These are phyloP conservation scores for Ilyonectria robusta DNA, from an alignment of 2,329 filamentous ascomycete species.

Conservation along the genomic window DNA sequence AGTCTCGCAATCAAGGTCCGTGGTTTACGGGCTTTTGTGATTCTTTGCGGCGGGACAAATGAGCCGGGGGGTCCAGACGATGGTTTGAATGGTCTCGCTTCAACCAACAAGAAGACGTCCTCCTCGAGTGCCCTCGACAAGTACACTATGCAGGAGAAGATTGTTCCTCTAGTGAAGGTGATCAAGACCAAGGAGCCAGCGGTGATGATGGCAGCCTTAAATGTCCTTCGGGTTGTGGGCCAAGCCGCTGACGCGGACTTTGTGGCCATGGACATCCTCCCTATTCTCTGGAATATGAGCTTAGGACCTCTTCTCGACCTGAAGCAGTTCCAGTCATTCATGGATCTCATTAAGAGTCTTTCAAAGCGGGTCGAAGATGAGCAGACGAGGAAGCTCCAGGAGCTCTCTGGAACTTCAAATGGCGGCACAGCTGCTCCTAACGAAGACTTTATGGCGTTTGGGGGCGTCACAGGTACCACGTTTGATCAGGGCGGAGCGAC, in stretches of 20 bases:
- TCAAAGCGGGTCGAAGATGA: constrained; percentile 89
- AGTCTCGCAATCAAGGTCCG: constrained; percentile 96
- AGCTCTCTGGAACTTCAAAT: constrained; percentile 76
- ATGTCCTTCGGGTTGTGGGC: constrained; percentile 87
- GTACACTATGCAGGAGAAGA: constrained; percentile 98
- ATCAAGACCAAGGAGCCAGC: constrained; percentile 99
- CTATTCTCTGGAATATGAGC: constrained; percentile 92
- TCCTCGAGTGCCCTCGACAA: constrained; percentile 91
- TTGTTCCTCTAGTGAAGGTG: constrained; percentile 88
- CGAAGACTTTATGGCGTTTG: constrained; percentile 80
- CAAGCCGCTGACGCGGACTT: constrained; percentile 89
- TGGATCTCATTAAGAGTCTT: constrained; percentile 87
- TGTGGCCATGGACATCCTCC: constrained; percentile 90
- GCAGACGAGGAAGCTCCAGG: constrained; percentile 89
- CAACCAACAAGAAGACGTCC: constrained; percentile 72
- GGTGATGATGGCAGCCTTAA: constrained; percentile 94
- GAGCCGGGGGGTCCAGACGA: constrained; percentile 69
- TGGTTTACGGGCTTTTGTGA: constrained; percentile 89
- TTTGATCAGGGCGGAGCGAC: constrained; percentile 67
- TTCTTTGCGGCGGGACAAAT: constrained; percentile 84
- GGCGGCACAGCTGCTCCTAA: constrained; percentile 64
- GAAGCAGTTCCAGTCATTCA: constrained; percentile 89
- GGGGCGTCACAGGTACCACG: constrained; percentile 73
- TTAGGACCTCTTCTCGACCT: constrained; percentile 91
- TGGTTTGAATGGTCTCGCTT: constrained; percentile 80